Percentiles rank a stretch among this genome's conserved stretches.
These are phyloP conservation scores for Taxillus chinensis DNA, from an alignment of 164 flowering plant species.

Conservation along the genomic window DNA sequence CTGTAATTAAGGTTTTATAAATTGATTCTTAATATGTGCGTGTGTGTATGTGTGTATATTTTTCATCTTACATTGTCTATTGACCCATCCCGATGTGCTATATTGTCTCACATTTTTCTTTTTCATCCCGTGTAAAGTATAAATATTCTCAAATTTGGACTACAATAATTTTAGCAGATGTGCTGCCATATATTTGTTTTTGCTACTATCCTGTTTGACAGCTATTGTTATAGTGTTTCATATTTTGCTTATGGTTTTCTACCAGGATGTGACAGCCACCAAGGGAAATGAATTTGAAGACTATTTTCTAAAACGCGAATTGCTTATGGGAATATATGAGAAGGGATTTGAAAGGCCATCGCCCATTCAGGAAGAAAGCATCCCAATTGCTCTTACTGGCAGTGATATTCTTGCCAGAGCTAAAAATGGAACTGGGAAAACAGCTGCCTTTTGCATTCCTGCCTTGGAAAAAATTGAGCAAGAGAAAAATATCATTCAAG, in stretches of 20 bases:
- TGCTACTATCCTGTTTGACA: too few relatives aligned
- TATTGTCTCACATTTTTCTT: too few relatives aligned
- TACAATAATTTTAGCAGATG: not conserved
- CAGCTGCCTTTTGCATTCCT: slow-evolving; percentile 98
- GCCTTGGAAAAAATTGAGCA: slow-evolving; percentile 97
- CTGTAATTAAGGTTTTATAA: too few relatives aligned
- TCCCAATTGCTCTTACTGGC: slow-evolving; percentile 96
- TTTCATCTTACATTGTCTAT: too few relatives aligned
- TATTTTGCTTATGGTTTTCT: slow-evolving; percentile 5
- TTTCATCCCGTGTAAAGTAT: too few relatives aligned
- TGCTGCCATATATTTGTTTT: not conserved
- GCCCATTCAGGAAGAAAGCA: slow-evolving; percentile 98
- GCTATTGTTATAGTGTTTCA: not conserved
- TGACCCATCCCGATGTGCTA: too few relatives aligned
- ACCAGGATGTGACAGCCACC: slow-evolving; percentile 97
- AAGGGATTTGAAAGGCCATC: slow-evolving; percentile 99
- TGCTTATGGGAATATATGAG: slow-evolving; percentile 98
- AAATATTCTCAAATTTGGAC: not conserved
- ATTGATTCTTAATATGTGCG: too few relatives aligned
- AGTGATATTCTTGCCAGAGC: slow-evolving; percentile 99
- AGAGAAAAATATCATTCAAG: slow-evolving; percentile 93
- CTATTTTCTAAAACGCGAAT: slow-evolving; percentile 89
- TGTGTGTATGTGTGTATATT: too few relatives aligned
- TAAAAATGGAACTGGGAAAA: slow-evolving; percentile 98
- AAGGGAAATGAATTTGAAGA: slow-evolving; percentile 99